Evolutionary conservation across 2,329 filamentous ascomycete species (phyloP), one percentile per base, ranked within the genome.

Genomic region (Botryotinia calthae): DNA sequence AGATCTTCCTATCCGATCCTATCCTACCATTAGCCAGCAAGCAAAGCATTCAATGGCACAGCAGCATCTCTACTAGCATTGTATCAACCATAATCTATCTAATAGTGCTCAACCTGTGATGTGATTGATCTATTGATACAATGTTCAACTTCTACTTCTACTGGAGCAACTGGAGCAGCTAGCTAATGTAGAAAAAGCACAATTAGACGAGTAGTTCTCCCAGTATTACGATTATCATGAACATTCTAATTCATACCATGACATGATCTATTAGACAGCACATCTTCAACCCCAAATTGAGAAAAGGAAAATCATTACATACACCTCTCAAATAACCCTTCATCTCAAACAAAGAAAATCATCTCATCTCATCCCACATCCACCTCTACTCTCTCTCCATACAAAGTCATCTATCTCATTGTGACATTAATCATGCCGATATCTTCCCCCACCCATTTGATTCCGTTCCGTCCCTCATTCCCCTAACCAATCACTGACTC

Each of bases 391-490:
- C 22, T 25, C 46, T 48, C 20, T 48, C 46, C 46, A 48, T 25
- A 12, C 46, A 48, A 48, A 48, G 9, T 51, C 48, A 51, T 51
- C 48, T 51, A 51, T 51, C 48, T 51, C 25, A 51, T n/a, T 51
- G 48, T 51, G 10, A 66, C 40, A 44, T 64, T 31, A 6, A 20
- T 28, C 37, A 34, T 37, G 31, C 48, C 64, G 34, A 54, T 37
- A 54, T 25, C 46, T 67, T 54, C 46, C 64, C 58, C 64, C 64
- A n/a, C 64, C 46, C 46, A 40, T 54, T 42, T 65, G 42, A 42
- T 56, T 56, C 65, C 65, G 65, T 67, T 67, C 65, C 65, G 34
- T 67, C 22, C 48, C 34, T 56, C 56, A 48, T 40, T 48, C 56
- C 28, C 62, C 22, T 28, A 44, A 20, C 68, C 68, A 59, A 63